Evolutionary conservation across 1,284 basidiomycete genomes (phyloP).

Genomic region (Tylopilus microsporus): DNA sequence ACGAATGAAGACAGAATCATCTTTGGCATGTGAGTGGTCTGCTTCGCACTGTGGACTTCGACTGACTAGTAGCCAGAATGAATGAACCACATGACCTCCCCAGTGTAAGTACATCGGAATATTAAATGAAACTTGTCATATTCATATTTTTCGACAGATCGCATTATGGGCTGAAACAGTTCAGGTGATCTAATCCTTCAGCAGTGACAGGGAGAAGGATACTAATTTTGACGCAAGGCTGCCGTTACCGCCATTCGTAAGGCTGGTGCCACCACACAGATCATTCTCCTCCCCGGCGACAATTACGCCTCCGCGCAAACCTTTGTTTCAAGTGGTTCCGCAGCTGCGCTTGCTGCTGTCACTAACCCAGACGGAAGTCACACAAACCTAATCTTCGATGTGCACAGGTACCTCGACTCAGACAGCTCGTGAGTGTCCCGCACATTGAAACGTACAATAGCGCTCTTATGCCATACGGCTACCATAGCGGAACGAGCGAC

Average conservation of each 20-base stretch:
- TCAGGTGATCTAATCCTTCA: conserved; percentile 3
- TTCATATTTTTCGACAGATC: not conserved
- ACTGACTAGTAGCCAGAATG: conserved; percentile 9
- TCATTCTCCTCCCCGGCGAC: conserved; percentile 14
- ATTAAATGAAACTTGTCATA: not conserved
- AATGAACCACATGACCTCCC: conserved; percentile 18
- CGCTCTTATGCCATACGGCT: not conserved
- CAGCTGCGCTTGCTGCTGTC: conserved; percentile 44
- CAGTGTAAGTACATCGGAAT: conserved; percentile 1
- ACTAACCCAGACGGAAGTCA: conserved; percentile 21
- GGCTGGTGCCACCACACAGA: conserved; percentile 10
- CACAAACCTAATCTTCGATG: conserved; percentile 13
- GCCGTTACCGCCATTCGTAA: conserved; percentile 16
- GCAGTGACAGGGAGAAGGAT: not conserved
- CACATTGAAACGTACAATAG: not conserved
- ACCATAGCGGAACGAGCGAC: conserved; percentile 4
- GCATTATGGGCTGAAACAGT: conserved; percentile 11
- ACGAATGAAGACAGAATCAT: conserved; percentile 2
- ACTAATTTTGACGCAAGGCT: conserved; percentile 7
- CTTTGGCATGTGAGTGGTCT: conserved; percentile 12
- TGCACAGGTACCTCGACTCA: conserved; percentile 16
- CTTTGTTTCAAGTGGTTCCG: conserved; percentile 39
- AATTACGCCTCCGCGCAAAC: conserved; percentile 10
- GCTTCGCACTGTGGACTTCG: not conserved
- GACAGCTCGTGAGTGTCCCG: conserved; percentile 12